These are phyloP conservation scores for Protomyces pachydermus DNA, from an alignment of 1,139 yeast species.

Conservation along the genomic window DNA sequence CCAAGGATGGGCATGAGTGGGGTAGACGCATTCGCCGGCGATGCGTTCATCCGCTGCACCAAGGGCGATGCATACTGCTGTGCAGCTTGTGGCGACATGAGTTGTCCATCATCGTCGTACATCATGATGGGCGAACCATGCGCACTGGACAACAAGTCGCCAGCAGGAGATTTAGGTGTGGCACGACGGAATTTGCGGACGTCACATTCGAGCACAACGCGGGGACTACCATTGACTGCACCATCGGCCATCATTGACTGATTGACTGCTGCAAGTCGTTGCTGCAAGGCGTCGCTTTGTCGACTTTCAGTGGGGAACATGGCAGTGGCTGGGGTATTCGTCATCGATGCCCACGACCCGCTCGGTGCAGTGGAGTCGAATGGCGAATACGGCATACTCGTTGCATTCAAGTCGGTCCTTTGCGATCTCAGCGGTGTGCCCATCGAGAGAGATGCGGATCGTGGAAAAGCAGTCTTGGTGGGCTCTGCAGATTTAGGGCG, in stretches of 20 bases:
- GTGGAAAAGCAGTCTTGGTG: slow-evolving; percentile 9
- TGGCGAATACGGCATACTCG: slow-evolving; percentile 28
- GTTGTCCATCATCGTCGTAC: slow-evolving; percentile 30
- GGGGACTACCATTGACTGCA: slow-evolving; percentile 25
- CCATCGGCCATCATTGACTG: not conserved
- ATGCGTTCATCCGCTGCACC: not conserved
- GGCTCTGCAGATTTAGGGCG: slow-evolving; percentile 23
- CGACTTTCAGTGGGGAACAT: slow-evolving; percentile 20
- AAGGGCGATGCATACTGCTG: slow-evolving; percentile 16
- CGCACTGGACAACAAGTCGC: not conserved
- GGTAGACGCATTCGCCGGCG: not conserved
- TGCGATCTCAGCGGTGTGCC: slow-evolving; percentile 19
- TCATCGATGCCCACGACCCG: slow-evolving; percentile 33
- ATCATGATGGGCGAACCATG: slow-evolving; percentile 26
- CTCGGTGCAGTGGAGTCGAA: slow-evolving; percentile 27
- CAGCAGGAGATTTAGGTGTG: slow-evolving; percentile 28
- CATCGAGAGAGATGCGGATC: slow-evolving; percentile 7
- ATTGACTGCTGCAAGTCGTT: slow-evolving; percentile 37
- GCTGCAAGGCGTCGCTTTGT: slow-evolving; percentile 35
- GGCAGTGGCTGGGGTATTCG: slow-evolving; percentile 32
- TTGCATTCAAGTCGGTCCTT: slow-evolving; percentile 12
- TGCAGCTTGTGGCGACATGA: slow-evolving; percentile 23
- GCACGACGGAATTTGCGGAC: slow-evolving; percentile 36
- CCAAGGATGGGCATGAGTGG: not conserved
- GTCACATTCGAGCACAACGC: slow-evolving; percentile 35